These are phyloP conservation scores for Arctostaphylos glauca DNA, from an alignment of 148 eudicot genomes.

Conservation along the genomic window DNA sequence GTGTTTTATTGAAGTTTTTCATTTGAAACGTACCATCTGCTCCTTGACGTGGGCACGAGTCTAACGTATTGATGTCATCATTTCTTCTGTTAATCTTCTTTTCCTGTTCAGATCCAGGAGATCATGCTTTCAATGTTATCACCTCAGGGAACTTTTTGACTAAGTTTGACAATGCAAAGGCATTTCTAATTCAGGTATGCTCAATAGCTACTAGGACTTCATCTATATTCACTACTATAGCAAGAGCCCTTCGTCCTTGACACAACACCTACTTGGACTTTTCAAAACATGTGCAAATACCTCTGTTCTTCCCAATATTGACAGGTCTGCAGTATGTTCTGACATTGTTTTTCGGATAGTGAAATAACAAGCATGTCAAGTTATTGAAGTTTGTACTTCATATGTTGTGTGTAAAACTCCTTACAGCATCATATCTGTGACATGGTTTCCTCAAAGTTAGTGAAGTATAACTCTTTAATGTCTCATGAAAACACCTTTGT, in stretches of 20 bases:
- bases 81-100: background rate
- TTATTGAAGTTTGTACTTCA: background rate
- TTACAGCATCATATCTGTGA: background rate
- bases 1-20: background rate
- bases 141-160: slow-evolving; percentile 45
- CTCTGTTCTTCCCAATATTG: background rate
- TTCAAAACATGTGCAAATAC: background rate
- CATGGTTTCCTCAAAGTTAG: background rate
- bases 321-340: background rate
- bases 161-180: slow-evolving; percentile 37
- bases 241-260: background rate
- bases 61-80: background rate
- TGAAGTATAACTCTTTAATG: background rate
- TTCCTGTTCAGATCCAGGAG: slow-evolving; percentile 42
- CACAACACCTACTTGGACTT: background rate
- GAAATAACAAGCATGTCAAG: background rate
- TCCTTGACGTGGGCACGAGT: background rate
- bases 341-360: background rate
- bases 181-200: slow-evolving; percentile 62
- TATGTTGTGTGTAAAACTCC: too few species aligned
- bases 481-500: background rate
- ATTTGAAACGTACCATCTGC: background rate
- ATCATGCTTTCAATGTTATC: slow-evolving; percentile 38
- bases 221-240: background rate
- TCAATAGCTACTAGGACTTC: slow-evolving; percentile 6